Evolutionary conservation across 768 basidiomycete genomes (phyloP).

Genomic region (Hygrophoropsis aurantiaca): DNA sequence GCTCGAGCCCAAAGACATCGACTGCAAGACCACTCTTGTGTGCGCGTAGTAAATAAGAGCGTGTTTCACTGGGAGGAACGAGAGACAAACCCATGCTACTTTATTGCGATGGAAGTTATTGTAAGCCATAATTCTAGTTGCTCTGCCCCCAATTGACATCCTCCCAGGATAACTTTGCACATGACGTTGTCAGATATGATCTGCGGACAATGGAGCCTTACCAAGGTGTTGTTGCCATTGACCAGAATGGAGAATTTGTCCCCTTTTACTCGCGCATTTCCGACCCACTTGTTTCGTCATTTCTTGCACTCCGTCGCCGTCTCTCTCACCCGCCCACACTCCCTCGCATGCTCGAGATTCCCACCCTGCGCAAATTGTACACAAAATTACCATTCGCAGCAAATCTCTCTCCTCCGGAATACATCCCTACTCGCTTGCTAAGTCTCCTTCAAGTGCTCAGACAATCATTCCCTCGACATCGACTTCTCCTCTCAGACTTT

Average conservation of each 20-base stretch:
- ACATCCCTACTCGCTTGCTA: conserved; percentile 88
- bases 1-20: conserved; percentile 69
- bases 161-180: conserved; percentile 89
- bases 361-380: conserved; percentile 63
- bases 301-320: conserved; percentile 65
- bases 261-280: conserved; percentile 80
- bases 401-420: conserved; percentile 86
- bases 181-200: conserved; percentile 93
- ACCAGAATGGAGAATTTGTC: conserved; percentile 78
- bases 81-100: conserved; percentile 85
- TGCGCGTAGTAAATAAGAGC: conserved; percentile 69
- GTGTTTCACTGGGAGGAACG: conserved; percentile 81
- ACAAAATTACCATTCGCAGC: conserved; percentile 81
- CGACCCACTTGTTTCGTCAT: conserved; percentile 81
- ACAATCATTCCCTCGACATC: conserved; percentile 84
- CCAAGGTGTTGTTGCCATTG: conserved; percentile 80
- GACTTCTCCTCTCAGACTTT: conserved; percentile 94
- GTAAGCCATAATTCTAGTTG: conserved; percentile 48
- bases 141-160: conserved; percentile 2
- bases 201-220: conserved; percentile 74
- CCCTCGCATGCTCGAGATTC: conserved; percentile 52
- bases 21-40: conserved; percentile 50
- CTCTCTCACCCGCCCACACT: conserved; percentile 60
- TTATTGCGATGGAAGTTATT: conserved; percentile 93
- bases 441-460: conserved; percentile 82